Evolutionary conservation across 1,284 basidiomycete genomes (phyloP), one percentile per base, ranked within the genome.

Genomic region (Quambalaria eucalypti): DNA sequence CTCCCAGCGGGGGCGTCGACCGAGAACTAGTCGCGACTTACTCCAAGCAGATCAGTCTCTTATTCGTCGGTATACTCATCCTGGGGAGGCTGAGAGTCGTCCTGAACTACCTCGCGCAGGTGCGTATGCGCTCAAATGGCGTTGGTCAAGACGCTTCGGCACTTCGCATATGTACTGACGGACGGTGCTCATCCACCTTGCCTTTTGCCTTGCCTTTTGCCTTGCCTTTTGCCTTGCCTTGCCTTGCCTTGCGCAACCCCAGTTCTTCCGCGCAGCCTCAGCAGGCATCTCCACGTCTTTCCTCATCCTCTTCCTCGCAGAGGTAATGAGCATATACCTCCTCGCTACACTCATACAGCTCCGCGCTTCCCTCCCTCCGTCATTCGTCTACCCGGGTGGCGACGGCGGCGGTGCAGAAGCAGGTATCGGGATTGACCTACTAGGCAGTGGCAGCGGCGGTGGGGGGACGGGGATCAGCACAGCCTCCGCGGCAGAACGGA

Each of bases 271-370:
- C 40, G 74, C 73, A 2, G 74, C 77, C 1, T 74, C 73, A 6
- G 64, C 75, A 1, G 77, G 77, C 19, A 66, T 76, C 25, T 75
- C 73, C 44, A 73, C 76, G 2, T 75, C 76, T 7, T 75, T 78
- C 59, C 76, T 78, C 64, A 64, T 78, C 0, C 69, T 78, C 16
- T 76, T 77, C 57, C 68, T 78, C 7, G 71, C 74, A 8, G 74
- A 78, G 55, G 69, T 78, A 40, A 72, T 78, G 68, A 71, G 73
- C 28, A 73, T 78, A 39, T 78, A 78, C 51, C 71, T 78, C 12
- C 66, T 78, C 28, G 78, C 78, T 0, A 78, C 77, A 12, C 68
- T 78, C 44, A 78, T 78, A 51, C 77, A 78, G 44, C 66, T 78
- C 0, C 70, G 77, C 0, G 67, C 73, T 2, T 69, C 74, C 0